phyloP scores from a whole-genome alignment of 164 flowering plant genomes.

The Berberis vulgaris region DNA sequence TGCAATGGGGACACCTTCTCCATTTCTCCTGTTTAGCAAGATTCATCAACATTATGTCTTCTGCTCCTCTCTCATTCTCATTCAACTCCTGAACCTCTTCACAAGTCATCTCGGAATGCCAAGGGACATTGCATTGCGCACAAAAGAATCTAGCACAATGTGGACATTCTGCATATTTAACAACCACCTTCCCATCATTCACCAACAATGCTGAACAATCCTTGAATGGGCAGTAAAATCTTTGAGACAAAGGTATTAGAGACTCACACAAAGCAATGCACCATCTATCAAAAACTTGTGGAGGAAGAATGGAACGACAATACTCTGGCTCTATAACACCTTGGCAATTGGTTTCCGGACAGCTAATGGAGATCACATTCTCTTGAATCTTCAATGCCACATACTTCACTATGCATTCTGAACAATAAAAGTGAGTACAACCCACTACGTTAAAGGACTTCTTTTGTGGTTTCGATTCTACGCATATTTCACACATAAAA shows the following conservation, averaged over 20 bases:
- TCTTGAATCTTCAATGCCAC: slow-evolving; percentile 15
- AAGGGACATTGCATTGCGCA: slow-evolving; percentile 34
- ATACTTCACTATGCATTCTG: slow-evolving; percentile 15
- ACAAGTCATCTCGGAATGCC: slow-evolving; percentile 22
- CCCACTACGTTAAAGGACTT: slow-evolving; percentile 9
- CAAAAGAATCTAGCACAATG: slow-evolving; percentile 33
- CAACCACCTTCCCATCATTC: slow-evolving; percentile 7
- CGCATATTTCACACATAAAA: slow-evolving; percentile 17
- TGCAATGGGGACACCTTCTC: slow-evolving; percentile 6
- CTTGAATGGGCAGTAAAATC: slow-evolving; percentile 15
- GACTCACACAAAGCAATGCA: slow-evolving; percentile 16
- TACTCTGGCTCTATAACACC: slow-evolving; percentile 10
- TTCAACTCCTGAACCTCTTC: slow-evolving; percentile 2
- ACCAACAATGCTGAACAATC: slow-evolving; percentile 12
- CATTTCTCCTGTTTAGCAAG: slow-evolving; percentile 4
- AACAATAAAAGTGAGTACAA: slow-evolving; percentile 18
- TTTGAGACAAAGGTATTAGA: slow-evolving; percentile 9
- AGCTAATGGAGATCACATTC: slow-evolving; percentile 8
- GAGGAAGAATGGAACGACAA: slow-evolving; percentile 8
- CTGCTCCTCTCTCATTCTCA: slow-evolving; percentile 2
- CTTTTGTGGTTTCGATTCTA: slow-evolving; percentile 4
- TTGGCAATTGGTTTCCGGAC: slow-evolving; percentile 9
- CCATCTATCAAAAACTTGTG: slow-evolving; percentile 17
- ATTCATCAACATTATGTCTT: slow-evolving; percentile 6
- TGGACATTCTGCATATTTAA: slow-evolving; percentile 14